Evolutionary conservation across 192 early-diverging fungal species (phyloP).

Genomic region (Entomortierella beljakovae): DNA sequence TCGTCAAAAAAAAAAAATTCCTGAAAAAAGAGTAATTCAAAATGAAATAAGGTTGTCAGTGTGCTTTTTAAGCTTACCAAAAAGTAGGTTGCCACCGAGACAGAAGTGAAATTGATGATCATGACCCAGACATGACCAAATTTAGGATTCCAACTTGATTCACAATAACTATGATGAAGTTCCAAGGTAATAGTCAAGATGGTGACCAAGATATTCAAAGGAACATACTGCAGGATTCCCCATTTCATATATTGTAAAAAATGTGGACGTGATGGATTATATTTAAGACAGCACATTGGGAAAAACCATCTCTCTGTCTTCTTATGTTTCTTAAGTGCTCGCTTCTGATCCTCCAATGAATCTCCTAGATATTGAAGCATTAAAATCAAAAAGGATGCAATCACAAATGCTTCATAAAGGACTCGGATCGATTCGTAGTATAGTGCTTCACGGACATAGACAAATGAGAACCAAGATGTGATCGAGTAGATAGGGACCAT

Average conservation of each 20-base stretch:
- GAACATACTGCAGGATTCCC: constrained; percentile 79
- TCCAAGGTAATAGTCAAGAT: constrained; percentile 71
- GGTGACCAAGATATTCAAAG: constrained; percentile 67
- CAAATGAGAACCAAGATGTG: constrained; percentile 76
- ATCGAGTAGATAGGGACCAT: constrained; percentile 82
- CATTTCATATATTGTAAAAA: constrained; percentile 71
- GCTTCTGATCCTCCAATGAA: constrained; percentile 60
- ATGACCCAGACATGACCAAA: constrained; percentile 78
- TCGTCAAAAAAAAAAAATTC: no score
- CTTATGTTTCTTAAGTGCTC: constrained; percentile 47
- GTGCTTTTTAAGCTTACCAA: constrained; percentile 58
- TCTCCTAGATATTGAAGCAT: constrained; percentile 76
- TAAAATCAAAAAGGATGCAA: constrained; percentile 79
- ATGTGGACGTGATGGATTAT: constrained; percentile 68
- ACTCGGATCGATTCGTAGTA: constrained; percentile 76
- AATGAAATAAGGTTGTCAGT: no score
- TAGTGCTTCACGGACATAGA: constrained; percentile 73
- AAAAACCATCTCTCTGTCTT: constrained; percentile 69
- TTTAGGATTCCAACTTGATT: constrained; percentile 71
- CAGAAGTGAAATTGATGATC: constrained; percentile 68
- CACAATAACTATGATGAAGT: constrained; percentile 67
- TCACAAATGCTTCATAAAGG: constrained; percentile 80
- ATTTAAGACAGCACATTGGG: constrained; percentile 70
- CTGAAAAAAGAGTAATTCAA: no score
- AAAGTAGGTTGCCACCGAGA: constrained; percentile 73